Base-by-base conservation (phyloP, 1,284 basidiomycete genomes). In the Apiotrichum domesticum region DNA sequence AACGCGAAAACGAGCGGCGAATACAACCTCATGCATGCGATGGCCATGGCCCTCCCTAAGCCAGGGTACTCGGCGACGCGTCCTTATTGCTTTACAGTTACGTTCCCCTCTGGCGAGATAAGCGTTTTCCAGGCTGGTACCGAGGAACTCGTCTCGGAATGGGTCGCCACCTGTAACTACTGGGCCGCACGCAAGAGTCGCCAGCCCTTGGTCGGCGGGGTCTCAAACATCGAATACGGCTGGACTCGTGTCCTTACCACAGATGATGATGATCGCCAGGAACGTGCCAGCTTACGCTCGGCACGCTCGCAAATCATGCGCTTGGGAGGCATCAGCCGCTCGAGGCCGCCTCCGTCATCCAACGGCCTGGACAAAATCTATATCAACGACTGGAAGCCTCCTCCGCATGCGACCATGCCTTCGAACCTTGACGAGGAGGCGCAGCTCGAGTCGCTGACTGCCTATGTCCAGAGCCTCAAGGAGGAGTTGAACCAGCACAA, bases 191-290 rank as follows among this genome's bases (percentile, higher is more conserved):
- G 94, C 37, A 86, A 85, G 62, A 92, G 88, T 74, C 92, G 94
- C 66, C 92, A 96, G 69, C 95, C 95, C 0, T 81, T 98, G 3
- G 82, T 88, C 2, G 95, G 94, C 3, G 95, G 94, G 35, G 92
- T 98, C 2, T 93, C 90, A 48, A 98, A 98, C 77, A 95, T 98
- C 87, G 96, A 98, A 74, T 98, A 98, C 69, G 95, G 95, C 9
- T 98, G 95, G 95, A 94, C 87, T 70, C 84, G 88, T 6, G 56
- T 48, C 5, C 49, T 56, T 10, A 21, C 40, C 2, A n/a, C 40
- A 3, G 50, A 51, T 11, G 56, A 55, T 10, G 57, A 58, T 13
- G 39, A 46, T 33, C 49, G 50, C 39, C 44, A 41, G 13, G 52
- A 54, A 13, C 46, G 46, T 15, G 37, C 52, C 0, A 54, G 51